phyloP scores from a whole-genome alignment of 352 stramenopile species.

The Phytophthora boehmeriae region DNA sequence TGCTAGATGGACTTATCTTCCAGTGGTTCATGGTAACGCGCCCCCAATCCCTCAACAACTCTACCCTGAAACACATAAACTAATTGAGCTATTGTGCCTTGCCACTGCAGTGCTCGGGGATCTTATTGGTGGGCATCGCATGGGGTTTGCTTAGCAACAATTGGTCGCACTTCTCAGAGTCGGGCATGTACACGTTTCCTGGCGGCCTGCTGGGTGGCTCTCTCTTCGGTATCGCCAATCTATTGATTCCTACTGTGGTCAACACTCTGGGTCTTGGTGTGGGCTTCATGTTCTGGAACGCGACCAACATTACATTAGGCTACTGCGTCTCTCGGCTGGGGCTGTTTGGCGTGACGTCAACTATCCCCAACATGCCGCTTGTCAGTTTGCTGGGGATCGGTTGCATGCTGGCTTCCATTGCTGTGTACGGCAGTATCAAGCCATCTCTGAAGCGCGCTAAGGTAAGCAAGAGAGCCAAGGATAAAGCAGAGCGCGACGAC shows the following conservation, averaged over 20 bases:
- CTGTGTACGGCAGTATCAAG: constrained; percentile 80
- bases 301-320: constrained; percentile 82
- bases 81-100: constrained; percentile 9
- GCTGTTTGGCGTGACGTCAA: constrained; percentile 69
- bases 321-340: constrained; percentile 80
- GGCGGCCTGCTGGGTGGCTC: constrained; percentile 74
- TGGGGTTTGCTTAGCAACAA: constrained; percentile 86
- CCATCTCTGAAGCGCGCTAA: constrained; percentile 53
- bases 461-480: constrained; percentile 16
- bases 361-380: constrained; percentile 59
- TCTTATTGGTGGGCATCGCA: constrained; percentile 79
- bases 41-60: not conserved
- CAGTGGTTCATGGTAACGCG: constrained; percentile 85
- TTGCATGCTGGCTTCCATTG: constrained; percentile 83
- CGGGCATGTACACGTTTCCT: constrained; percentile 82
- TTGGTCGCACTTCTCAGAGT: constrained; percentile 75
- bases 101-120: constrained; percentile 71
- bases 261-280: constrained; percentile 81
- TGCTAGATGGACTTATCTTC: constrained; percentile 84
- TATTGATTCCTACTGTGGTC: constrained; percentile 87
- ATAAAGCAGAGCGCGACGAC: constrained; percentile 1
- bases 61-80: not conserved
- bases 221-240: constrained; percentile 80
- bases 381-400: constrained; percentile 71
- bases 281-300: constrained; percentile 90